Conservation (phyloP, 345 rosid species). For the Citrus medica region DNA sequence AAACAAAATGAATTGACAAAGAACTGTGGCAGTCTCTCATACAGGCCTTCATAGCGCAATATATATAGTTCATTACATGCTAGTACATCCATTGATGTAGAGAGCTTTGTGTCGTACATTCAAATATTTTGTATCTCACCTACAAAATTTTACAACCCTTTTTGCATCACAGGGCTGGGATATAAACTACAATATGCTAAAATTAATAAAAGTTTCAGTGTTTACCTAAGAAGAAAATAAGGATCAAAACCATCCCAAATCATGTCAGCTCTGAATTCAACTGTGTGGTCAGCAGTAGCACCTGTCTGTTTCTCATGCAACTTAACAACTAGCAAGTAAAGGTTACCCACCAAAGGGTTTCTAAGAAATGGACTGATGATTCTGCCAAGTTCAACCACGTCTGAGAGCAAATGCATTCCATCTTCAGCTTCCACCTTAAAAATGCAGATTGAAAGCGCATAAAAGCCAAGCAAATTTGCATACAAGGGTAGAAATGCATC, state of each 20-base stretch:
- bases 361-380: slow-evolving; percentile 51
- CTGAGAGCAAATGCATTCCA: slow-evolving; percentile 27
- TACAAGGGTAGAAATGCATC: slow-evolving; percentile 82
- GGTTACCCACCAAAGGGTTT: slow-evolving; percentile 68
- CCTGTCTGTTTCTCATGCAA: slow-evolving; percentile 41
- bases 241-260: slow-evolving; percentile 76
- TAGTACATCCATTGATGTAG: background rate
- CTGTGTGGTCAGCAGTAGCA: slow-evolving; percentile 8
- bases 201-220: slow-evolving; percentile 7
- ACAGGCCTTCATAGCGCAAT: background rate
- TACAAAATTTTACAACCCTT: background rate
- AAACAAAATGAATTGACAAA: background rate
- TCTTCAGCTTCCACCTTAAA: slow-evolving; percentile 31
- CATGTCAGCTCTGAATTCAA: slow-evolving; percentile 19
- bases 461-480: slow-evolving; percentile 78
- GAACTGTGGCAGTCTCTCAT: background rate
- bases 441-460: slow-evolving; percentile 64
- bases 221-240: slow-evolving; percentile 64
- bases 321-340: slow-evolving; percentile 47
- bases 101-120: background rate
- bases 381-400: slow-evolving; percentile 54
- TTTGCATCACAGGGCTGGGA: background rate
- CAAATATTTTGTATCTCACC: background rate
- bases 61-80: background rate
- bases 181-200: slow-evolving; percentile 6